A percentile compares a stretch with the other conserved stretches of the same genome.
phyloP scores from a whole-genome alignment of 208 protist species.

The Porcisia hertigi region DNA sequence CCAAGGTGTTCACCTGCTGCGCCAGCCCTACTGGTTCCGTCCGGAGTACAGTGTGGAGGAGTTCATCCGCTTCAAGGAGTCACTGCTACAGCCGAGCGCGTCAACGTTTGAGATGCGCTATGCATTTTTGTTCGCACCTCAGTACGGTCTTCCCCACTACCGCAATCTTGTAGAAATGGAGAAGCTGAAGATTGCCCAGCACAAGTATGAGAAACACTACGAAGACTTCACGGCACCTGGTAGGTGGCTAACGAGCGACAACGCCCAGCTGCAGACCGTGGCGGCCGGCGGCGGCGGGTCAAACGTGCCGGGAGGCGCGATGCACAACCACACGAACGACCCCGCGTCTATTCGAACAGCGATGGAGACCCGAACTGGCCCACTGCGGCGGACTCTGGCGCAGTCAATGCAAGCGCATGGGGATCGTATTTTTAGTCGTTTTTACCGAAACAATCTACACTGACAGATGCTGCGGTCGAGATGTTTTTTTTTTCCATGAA shows the following conservation, averaged over 20 bases:
- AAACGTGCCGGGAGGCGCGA: conserved; percentile 62
- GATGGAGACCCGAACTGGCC: conserved; percentile 75
- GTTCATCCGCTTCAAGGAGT: conserved; percentile 90
- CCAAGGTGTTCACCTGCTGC: conserved; percentile 83
- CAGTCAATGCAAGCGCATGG: conserved; percentile 78
- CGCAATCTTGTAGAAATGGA: conserved; percentile 87
- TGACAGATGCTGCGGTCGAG: conserved; percentile 20
- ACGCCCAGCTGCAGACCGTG: conserved; percentile 73
- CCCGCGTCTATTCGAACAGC: conserved; percentile 35
- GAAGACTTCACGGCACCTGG: conserved; percentile 83
- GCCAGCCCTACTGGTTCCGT: conserved; percentile 85
- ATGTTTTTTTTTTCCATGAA: background rate
- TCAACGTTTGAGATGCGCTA: conserved; percentile 88
- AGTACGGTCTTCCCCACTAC: conserved; percentile 65
- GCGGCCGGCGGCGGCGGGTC: conserved; percentile 65
- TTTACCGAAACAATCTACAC: conserved; percentile 87
- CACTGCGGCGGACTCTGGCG: conserved; percentile 54
- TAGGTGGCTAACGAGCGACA: conserved; percentile 82
- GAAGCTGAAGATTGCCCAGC: conserved; percentile 86
- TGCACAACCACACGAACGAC: conserved; percentile 71
- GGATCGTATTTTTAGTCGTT: conserved; percentile 79
- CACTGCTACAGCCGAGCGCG: conserved; percentile 82
- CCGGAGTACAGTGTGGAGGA: conserved; percentile 92
- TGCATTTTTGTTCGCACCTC: conserved; percentile 57
- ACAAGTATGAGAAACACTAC: conserved; percentile 91